phyloP scores from a whole-genome alignment of 1,139 yeast genomes.

The Yamadazyma trypodendri region DNA sequence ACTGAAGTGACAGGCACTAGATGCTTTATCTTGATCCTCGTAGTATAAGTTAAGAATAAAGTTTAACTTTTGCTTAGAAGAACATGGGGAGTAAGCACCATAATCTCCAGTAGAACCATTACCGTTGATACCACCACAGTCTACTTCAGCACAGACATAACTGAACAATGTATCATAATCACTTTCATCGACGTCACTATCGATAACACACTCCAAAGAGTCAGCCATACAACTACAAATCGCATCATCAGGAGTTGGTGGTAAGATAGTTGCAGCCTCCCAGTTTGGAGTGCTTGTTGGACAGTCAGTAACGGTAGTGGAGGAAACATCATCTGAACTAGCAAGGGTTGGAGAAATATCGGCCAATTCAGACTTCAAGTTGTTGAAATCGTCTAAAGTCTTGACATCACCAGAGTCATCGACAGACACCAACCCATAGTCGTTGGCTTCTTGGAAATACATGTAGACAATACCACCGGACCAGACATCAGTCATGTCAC shows the following conservation, averaged over 20 bases:
- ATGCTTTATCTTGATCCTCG: conserved; percentile 24
- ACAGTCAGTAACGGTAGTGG: conserved; percentile 32
- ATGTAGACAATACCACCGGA: conserved; percentile 90
- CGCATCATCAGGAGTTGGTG: conserved; percentile 45
- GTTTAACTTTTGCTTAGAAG: conserved; percentile 38
- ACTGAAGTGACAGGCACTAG: conserved; percentile 40
- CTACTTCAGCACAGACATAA: conserved; percentile 31
- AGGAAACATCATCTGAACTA: conserved; percentile 23
- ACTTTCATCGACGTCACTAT: conserved; percentile 26
- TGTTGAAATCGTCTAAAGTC: conserved; percentile 45
- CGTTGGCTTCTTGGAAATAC: conserved; percentile 80
- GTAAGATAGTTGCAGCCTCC: conserved; percentile 40
- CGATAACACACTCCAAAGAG: conserved; percentile 38
- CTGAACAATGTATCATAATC: conserved; percentile 38
- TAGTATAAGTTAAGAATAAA: conserved; percentile 43
- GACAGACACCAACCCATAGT: conserved; percentile 74
- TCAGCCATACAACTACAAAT: conserved; percentile 38
- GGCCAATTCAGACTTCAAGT: conserved; percentile 58
- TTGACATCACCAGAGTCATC: conserved; percentile 31
- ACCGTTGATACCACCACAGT: conserved; percentile 37
- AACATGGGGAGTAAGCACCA: conserved; percentile 43
- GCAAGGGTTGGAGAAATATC: conserved; percentile 39
- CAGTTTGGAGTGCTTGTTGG: conserved; percentile 38
- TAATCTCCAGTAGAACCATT: conserved; percentile 39
- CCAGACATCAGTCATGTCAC: conserved; percentile 62